Evolutionary conservation across 495 filamentous ascomycete genomes (phyloP).

Genomic region (Lasiosphaeria hispida): DNA sequence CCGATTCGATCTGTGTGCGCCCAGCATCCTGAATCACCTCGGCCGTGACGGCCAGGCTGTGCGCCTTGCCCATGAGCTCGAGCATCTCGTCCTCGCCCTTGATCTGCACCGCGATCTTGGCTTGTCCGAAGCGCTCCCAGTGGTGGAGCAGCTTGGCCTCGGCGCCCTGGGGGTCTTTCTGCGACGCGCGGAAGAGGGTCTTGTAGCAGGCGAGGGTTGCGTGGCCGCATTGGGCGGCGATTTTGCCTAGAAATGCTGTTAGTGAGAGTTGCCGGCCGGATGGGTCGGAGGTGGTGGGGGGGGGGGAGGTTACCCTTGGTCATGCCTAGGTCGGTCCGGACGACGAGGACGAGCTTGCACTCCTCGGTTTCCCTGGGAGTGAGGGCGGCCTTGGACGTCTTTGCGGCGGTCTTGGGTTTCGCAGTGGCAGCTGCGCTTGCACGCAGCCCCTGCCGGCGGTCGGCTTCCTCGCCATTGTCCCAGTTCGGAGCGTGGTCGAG

Average conservation of each 20-base stretch:
- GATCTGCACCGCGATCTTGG: conserved; percentile 86
- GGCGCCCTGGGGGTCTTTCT: conserved; percentile 45
- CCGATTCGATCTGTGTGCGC: conserved; percentile 91
- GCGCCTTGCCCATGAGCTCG: conserved; percentile 70
- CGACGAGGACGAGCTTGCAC: conserved; percentile 91
- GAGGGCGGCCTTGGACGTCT: conserved; percentile 20
- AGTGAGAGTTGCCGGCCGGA: background rate
- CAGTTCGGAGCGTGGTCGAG: conserved; percentile 62
- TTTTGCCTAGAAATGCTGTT: conserved; percentile 66
- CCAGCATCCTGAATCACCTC: conserved; percentile 93
- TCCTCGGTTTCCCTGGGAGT: conserved; percentile 63
- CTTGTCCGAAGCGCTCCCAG: conserved; percentile 84
- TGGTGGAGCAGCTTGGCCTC: conserved; percentile 64
- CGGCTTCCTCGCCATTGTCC: conserved; percentile 50
- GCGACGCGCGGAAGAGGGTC: conserved; percentile 57
- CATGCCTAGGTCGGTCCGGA: conserved; percentile 93
- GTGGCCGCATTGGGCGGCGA: conserved; percentile 93
- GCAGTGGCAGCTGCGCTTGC: conserved; percentile 11
- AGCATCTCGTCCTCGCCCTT: conserved; percentile 82
- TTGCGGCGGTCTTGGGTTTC: conserved; percentile 19
- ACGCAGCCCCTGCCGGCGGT: conserved; percentile 47
- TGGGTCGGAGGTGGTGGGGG: background rate
- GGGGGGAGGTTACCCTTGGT: conserved; percentile 67
- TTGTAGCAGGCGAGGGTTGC: conserved; percentile 98
- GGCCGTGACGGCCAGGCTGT: conserved; percentile 80